phyloP scores from a whole-genome alignment of 495 filamentous ascomycete species.

The Hypoxylon crocopeplum region DNA sequence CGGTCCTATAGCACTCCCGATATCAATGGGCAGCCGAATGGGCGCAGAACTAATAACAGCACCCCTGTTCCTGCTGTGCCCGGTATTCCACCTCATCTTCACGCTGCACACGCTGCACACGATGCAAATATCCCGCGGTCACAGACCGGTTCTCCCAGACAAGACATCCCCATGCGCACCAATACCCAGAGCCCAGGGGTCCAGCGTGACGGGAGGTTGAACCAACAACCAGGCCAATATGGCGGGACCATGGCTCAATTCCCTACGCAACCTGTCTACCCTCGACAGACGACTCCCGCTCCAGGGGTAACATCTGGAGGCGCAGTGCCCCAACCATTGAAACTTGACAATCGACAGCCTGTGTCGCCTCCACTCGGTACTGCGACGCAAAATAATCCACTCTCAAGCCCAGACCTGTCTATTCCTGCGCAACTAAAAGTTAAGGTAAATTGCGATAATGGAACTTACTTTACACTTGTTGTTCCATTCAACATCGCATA shows the following conservation, averaged over 20 bases:
- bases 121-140: constrained; percentile 61
- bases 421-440: constrained; percentile 89
- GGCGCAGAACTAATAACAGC: constrained; percentile 44
- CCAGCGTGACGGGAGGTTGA: constrained; percentile 48
- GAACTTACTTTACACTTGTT: constrained; percentile 86
- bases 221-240: constrained; percentile 42
- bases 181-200: constrained; percentile 60
- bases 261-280: constrained; percentile 53
- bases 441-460: constrained; percentile 84
- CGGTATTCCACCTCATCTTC: constrained; percentile 62
- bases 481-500: constrained; percentile 93
- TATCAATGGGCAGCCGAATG: constrained; percentile 56
- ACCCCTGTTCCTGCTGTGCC: constrained; percentile 60
- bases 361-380: constrained; percentile 43
- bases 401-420: constrained; percentile 60
- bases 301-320: constrained; percentile 19
- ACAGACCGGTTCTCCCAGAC: constrained; percentile 59
- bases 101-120: constrained; percentile 62
- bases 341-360: constrained; percentile 39
- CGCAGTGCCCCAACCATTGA: constrained; percentile 39
- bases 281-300: constrained; percentile 52
- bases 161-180: constrained; percentile 57
- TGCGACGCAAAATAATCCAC: constrained; percentile 43
- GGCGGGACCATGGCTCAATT: constrained; percentile 56
- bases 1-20: constrained; percentile 70